Evolutionary conservation across 78 protist genomes (phyloP).

Genomic region (Dictyostelium firmibasis): DNA sequence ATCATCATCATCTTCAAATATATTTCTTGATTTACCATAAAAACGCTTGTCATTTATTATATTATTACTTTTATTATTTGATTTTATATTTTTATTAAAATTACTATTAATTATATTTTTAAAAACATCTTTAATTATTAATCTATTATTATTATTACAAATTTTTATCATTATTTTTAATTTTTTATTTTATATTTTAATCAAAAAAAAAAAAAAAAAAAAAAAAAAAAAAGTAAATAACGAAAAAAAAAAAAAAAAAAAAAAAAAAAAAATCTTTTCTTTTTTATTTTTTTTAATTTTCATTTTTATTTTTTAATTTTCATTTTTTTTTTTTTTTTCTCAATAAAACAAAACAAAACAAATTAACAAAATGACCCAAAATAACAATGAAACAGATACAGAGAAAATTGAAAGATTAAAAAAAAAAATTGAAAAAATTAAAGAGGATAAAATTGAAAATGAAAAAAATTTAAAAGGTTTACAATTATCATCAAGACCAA

Average conservation of each 20-base stretch:
- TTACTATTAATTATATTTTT: neutral
- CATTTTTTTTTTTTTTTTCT: neutral
- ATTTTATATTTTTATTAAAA: neutral
- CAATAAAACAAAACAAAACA: neutral
- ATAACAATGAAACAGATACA: neutral
- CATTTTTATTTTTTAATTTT: neutral
- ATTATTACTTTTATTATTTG: neutral
- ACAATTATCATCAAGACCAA: slow-evolving; percentile 21
- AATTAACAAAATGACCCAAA: neutral
- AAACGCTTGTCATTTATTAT: neutral
- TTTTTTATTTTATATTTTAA: neutral
- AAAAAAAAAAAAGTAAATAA: neutral
- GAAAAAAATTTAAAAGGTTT: neutral
- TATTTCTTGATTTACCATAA: neutral
- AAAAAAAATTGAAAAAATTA: neutral
- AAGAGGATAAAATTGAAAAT: neutral
- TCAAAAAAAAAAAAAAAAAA: neutral
- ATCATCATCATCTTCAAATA: slow-evolving; percentile 30
- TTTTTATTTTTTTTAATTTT: neutral
- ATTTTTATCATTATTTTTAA: slow-evolving; percentile 3
- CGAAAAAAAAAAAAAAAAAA: neutral
- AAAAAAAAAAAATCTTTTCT: too few species aligned
- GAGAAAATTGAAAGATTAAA: neutral
- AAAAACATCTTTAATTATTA: neutral
- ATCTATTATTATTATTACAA: neutral